Base-by-base conservation (phyloP, 805 yeast species). In the Saccharomycopsis sp. region DNA sequence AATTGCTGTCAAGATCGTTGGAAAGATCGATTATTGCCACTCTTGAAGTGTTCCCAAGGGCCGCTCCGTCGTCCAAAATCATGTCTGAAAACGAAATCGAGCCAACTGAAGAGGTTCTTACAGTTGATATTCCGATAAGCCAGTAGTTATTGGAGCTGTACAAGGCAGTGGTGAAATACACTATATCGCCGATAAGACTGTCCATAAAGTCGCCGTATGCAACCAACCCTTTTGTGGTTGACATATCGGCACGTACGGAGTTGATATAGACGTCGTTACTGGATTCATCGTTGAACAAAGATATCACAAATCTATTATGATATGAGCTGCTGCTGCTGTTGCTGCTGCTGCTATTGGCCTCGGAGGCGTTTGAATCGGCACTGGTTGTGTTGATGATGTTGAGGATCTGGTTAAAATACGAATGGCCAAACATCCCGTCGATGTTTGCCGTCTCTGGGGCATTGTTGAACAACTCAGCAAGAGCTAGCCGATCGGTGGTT, bases 341-440 rank as follows among this genome's bases (percentile, higher is more conserved):
- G 24, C 24, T 34, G 20, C 50, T 21, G 40, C 40, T 52, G 5
- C 54, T 51, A 14, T 5, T 9, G 44, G 7, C 53, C 34, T n/a
- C n/a, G 23, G 57, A 7, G 20, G 21, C 21, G 18, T 8, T n/a
- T 4, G 48, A 44, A 12, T 44, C 12, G 4, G 18, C 48, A 12
- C 5, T 44, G 21, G 48, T 44, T 44, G 48, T 44, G 12, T 57
- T 57, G 16, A 57, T 24, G 9, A 20, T n/a, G n/a, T 34, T 40
- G 21, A 57, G 52, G 12, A 57, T 46, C 7, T 54, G 58, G 24
- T 57, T 57, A 24, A 40, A 54, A 51, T 54, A 57, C 2, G 61
- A 57, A 20, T 55, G 59, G 14, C 61, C 61, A 54, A 57, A 57
- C 24, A 57, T 48, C 14, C 61, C 61, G 40, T 44, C 52, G 4